Evolutionary conservation across 805 yeast species (phyloP).

Genomic region (Suhomyces faveliae): DNA sequence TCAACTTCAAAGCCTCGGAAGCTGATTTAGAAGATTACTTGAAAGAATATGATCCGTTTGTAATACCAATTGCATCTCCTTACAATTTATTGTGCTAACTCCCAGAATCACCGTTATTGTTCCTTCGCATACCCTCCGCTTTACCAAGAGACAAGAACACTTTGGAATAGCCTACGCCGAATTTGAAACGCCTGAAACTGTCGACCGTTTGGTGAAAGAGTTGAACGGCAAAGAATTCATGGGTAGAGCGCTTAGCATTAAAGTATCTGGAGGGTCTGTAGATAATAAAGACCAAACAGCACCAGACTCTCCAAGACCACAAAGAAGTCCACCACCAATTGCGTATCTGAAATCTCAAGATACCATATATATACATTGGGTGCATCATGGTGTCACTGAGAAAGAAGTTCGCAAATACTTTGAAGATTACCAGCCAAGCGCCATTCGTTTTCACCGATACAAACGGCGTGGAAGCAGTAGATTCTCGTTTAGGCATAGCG

Average conservation of each 20-base stretch:
- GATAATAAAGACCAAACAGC: background rate
- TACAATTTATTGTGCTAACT: constrained; percentile 7
- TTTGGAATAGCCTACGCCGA: constrained; percentile 55
- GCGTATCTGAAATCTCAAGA: constrained; percentile 28
- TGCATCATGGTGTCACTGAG: constrained; percentile 42
- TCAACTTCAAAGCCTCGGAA: constrained; percentile 53
- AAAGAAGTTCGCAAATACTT: constrained; percentile 46
- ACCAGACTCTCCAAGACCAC: background rate
- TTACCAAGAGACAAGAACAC: constrained; percentile 45
- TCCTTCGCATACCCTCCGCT: constrained; percentile 54
- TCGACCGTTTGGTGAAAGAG: constrained; percentile 24
- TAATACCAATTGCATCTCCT: constrained; percentile 7
- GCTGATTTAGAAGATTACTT: constrained; percentile 48
- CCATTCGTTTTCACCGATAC: background rate
- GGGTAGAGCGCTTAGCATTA: constrained; percentile 32
- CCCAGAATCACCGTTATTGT: constrained; percentile 41
- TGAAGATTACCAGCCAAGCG: constrained; percentile 28
- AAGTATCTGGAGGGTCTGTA: background rate
- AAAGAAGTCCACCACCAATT: background rate
- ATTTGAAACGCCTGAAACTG: constrained; percentile 29
- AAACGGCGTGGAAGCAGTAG: background rate
- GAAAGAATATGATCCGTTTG: constrained; percentile 47
- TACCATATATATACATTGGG: constrained; percentile 45
- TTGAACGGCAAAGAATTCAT: constrained; percentile 28
- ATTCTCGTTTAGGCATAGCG: background rate